Evolutionary conservation across 1,139 yeast species (phyloP).

Genomic region (Candida sp.): DNA sequence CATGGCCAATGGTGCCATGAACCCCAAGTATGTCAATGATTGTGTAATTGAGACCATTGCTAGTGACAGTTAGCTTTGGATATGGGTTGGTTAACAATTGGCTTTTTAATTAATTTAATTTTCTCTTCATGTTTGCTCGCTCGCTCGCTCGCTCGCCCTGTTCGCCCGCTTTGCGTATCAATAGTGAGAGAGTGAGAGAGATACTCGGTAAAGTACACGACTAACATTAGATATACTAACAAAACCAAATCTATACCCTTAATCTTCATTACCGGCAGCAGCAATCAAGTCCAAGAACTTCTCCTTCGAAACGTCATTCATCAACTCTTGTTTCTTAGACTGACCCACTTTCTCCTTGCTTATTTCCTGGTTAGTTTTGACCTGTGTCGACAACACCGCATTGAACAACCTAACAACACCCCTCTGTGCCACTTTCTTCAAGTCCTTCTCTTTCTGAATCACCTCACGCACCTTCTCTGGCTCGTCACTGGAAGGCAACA

Average conservation of each 20-base stretch:
- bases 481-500: constrained; percentile 55
- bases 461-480: constrained; percentile 53
- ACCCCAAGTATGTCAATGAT: neutral
- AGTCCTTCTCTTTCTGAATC: constrained; percentile 70
- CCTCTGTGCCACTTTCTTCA: constrained; percentile 87
- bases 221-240: neutral
- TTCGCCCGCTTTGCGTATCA: neutral
- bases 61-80: too few species aligned
- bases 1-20: constrained; percentile 14
- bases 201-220: neutral
- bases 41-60: constrained; percentile 3
- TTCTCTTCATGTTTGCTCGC: neutral
- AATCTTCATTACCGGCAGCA: constrained; percentile 59
- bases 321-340: constrained; percentile 58
- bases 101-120: neutral
- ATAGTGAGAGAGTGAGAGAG: neutral
- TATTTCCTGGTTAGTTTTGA: constrained; percentile 51
- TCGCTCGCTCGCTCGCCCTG: too few species aligned
- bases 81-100: too few species aligned
- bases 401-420: constrained; percentile 95
- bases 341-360: constrained; percentile 43
- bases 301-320: constrained; percentile 86
- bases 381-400: constrained; percentile 87
- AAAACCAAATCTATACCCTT: neutral
- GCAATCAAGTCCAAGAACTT: constrained; percentile 88